Conservation (phyloP, 2,329 filamentous ascomycete species). For the Aspergillus felis region DNA sequence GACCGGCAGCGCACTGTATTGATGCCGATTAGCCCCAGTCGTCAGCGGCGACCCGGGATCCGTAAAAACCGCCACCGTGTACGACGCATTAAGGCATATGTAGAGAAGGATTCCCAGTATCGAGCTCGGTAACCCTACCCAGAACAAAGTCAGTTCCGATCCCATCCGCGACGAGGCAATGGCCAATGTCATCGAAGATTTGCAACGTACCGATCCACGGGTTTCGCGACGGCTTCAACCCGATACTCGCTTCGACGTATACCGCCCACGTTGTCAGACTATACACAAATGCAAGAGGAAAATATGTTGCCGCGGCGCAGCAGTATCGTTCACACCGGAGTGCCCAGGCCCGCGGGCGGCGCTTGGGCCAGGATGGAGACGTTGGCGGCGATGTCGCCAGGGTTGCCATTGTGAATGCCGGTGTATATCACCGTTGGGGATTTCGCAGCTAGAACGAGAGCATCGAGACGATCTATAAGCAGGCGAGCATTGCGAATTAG, state of each 20-base stretch:
- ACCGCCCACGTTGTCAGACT: slow-evolving; percentile 86
- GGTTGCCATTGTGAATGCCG: slow-evolving; percentile 31
- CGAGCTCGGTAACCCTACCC: slow-evolving; percentile 47
- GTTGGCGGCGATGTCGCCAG: slow-evolving; percentile 36
- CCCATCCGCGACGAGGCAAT: no score
- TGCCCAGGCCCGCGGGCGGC: slow-evolving; percentile 40
- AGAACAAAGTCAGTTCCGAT: neutral
- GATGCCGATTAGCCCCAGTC: slow-evolving; percentile 27
- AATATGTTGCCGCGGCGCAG: slow-evolving; percentile 73
- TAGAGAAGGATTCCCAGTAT: slow-evolving; percentile 68
- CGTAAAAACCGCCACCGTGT: slow-evolving; percentile 90
- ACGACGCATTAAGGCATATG: slow-evolving; percentile 76
- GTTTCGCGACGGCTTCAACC: slow-evolving; percentile 52
- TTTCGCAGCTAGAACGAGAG: neutral
- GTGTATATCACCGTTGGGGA: neutral
- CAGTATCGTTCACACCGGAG: slow-evolving; percentile 71
- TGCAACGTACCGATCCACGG: slow-evolving; percentile 39
- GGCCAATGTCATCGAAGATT: neutral
- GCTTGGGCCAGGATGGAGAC: slow-evolving; percentile 39
- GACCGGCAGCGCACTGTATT: slow-evolving; percentile 78
- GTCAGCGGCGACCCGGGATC: slow-evolving; percentile 67
- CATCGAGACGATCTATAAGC: neutral
- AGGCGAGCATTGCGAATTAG: neutral
- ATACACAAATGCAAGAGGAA: slow-evolving; percentile 87
- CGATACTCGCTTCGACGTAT: slow-evolving; percentile 79